These are phyloP conservation scores for Coemansia sp. DNA, from an alignment of 192 early-diverging fungal genomes.

Conservation along the genomic window DNA sequence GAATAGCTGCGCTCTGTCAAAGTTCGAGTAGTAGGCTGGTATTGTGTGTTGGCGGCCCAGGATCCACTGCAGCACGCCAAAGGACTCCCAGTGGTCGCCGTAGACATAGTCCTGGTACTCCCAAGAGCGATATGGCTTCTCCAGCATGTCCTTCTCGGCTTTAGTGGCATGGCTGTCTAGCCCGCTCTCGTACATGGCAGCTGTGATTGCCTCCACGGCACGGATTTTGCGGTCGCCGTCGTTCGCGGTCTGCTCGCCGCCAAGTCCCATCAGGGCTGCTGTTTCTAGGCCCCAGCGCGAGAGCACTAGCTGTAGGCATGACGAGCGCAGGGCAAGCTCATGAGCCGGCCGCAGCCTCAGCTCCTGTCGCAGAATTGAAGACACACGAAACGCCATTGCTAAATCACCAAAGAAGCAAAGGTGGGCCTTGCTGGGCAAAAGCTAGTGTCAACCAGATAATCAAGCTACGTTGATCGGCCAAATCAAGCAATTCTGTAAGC, in stretches of 20 bases:
- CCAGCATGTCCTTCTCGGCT: constrained; percentile 50
- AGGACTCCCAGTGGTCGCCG: constrained; percentile 55
- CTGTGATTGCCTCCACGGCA: constrained; percentile 46
- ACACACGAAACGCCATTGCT: constrained; percentile 43
- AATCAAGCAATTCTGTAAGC: not conserved
- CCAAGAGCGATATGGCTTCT: constrained; percentile 53
- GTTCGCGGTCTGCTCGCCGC: constrained; percentile 34
- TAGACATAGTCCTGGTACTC: constrained; percentile 45
- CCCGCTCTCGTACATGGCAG: constrained; percentile 49
- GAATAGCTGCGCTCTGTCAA: constrained; percentile 56
- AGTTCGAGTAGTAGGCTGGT: constrained; percentile 56
- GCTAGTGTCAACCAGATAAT: not conserved
- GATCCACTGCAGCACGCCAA: constrained; percentile 58
- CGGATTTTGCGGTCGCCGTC: constrained; percentile 40
- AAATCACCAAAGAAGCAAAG: not conserved
- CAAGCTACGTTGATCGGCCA: not conserved
- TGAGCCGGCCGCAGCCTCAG: constrained; percentile 37
- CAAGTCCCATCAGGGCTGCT: constrained; percentile 48
- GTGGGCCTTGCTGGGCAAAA: not conserved
- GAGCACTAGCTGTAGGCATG: constrained; percentile 58
- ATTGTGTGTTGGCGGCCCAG: constrained; percentile 52
- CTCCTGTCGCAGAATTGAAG: constrained; percentile 17
- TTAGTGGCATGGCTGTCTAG: constrained; percentile 40
- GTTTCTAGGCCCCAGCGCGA: constrained; percentile 65
- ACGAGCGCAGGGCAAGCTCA: constrained; percentile 53